phyloP scores from a whole-genome alignment of 495 filamentous ascomycete genomes.

The Talaromyces liani region DNA sequence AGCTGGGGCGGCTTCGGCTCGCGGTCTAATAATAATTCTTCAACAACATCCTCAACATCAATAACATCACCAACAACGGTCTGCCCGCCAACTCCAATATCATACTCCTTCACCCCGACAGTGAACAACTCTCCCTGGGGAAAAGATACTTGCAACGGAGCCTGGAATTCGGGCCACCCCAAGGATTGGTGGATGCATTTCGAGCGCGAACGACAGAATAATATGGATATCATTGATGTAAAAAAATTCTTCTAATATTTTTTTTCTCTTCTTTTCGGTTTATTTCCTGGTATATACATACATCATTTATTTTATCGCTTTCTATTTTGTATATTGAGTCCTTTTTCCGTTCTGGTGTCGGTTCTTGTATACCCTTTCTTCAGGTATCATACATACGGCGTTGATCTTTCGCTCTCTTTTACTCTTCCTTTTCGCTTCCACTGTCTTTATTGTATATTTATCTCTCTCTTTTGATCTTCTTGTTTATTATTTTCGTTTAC shows the following conservation, averaged over 20 bases:
- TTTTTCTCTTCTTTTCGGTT: slow-evolving; percentile 5
- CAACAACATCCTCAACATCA: not conserved
- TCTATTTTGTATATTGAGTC: not conserved
- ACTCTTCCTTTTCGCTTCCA: not conserved
- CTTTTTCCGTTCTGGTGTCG: not conserved
- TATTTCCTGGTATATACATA: slow-evolving; percentile 9
- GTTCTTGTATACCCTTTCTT: not conserved
- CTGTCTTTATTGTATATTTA: not conserved
- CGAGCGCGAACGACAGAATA: slow-evolving; percentile 38
- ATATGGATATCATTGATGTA: slow-evolving; percentile 29
- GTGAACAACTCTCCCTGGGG: slow-evolving; percentile 32
- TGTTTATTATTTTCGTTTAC: not conserved
- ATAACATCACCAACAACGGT: slow-evolving; percentile 3
- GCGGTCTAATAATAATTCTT: not conserved
- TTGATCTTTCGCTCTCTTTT: not conserved
- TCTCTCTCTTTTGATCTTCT: not conserved
- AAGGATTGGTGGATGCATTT: slow-evolving; percentile 46
- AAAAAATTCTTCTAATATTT: slow-evolving; percentile 31
- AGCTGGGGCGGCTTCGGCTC: slow-evolving; percentile 5
- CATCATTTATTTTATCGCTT: not conserved
- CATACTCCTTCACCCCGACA: slow-evolving; percentile 24
- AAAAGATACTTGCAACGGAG: slow-evolving; percentile 39
- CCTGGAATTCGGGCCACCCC: slow-evolving; percentile 38
- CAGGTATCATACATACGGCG: not conserved
- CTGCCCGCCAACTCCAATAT: slow-evolving; percentile 30